Percentiles rank a stretch among this genome's conserved stretches.
phyloP scores from a whole-genome alignment of 1,139 yeast genomes.

The Suhomyces anneliseae region DNA sequence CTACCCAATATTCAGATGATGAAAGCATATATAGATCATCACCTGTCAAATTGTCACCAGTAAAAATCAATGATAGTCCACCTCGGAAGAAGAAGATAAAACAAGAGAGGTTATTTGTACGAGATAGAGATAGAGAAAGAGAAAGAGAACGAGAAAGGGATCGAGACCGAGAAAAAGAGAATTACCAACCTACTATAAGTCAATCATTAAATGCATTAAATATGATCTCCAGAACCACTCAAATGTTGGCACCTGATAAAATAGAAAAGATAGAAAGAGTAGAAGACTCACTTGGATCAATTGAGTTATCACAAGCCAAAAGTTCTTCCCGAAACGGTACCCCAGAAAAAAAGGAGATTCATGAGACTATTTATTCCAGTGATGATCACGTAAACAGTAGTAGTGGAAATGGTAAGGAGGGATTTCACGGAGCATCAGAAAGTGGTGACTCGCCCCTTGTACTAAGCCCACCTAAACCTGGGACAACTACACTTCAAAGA shows the following conservation, averaged over 20 bases:
- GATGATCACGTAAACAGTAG: no score
- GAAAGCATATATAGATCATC: slow-evolving; percentile 10
- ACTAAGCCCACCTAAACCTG: slow-evolving; percentile 4
- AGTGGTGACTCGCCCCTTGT: not conserved
- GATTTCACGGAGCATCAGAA: no score
- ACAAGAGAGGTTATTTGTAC: not conserved
- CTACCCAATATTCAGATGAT: slow-evolving; percentile 20
- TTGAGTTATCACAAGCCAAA: not conserved
- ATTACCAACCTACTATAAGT: no score
- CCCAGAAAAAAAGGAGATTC: slow-evolving; percentile 5
- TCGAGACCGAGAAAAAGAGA: slow-evolving; percentile 5
- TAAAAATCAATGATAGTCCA: slow-evolving; percentile 2
- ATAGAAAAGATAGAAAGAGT: not conserved
- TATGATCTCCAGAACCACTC: no score
- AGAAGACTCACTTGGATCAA: slow-evolving; percentile 17
- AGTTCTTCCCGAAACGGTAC: not conserved
- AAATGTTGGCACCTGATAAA: no score
- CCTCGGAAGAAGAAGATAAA: not conserved
- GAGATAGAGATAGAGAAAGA: not conserved
- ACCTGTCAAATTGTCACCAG: slow-evolving; percentile 11
- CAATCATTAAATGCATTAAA: no score
- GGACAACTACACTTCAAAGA: slow-evolving; percentile 28
- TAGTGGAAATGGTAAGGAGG: no score
- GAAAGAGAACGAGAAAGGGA: not conserved
- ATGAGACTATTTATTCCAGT: no score